phyloP scores from a whole-genome alignment of 305 asterid species.

The Euphrasia arctica region DNA sequence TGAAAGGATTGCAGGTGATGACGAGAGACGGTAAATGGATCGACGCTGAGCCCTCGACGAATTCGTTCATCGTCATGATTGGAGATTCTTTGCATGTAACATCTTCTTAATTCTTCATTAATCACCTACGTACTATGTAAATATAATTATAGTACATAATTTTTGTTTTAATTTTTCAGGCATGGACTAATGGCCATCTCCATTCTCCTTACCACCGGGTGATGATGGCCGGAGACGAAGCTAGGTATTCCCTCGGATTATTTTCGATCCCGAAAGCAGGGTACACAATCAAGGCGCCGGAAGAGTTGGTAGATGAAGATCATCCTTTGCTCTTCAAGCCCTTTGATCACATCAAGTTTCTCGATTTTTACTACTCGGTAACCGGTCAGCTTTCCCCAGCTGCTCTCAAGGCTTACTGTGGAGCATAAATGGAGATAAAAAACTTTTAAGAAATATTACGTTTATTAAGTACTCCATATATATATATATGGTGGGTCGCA shows the following conservation, averaged over 20 bases:
- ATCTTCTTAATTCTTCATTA: too few relatives aligned
- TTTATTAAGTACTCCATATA: background rate
- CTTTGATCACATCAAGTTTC: constrained; percentile 39
- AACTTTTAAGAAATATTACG: background rate
- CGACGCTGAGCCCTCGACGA: constrained; percentile 31
- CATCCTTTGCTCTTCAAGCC: constrained; percentile 46
- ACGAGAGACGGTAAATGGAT: constrained; percentile 56
- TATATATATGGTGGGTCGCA: too few relatives aligned
- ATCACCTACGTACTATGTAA: too few relatives aligned
- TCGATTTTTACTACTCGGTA: constrained; percentile 32
- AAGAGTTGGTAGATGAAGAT: constrained; percentile 33
- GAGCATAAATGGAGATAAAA: constrained; percentile 18
- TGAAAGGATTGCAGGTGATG: constrained; percentile 42
- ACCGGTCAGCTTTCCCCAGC: constrained; percentile 32
- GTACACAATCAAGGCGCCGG: constrained; percentile 39
- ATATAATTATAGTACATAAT: too few relatives aligned
- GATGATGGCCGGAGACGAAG: constrained; percentile 43
- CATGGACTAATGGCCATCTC: constrained; percentile 48
- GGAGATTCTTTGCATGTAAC: constrained; percentile 50
- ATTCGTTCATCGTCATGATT: constrained; percentile 42
- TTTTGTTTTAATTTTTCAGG: constrained; percentile 25
- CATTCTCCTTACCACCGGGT: constrained; percentile 44
- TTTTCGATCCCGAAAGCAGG: constrained; percentile 42
- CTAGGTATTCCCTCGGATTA: constrained; percentile 39
- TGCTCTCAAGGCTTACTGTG: constrained; percentile 43